Base-by-base conservation (phyloP, 306 rosid species). In the Malus domestica region DNA sequence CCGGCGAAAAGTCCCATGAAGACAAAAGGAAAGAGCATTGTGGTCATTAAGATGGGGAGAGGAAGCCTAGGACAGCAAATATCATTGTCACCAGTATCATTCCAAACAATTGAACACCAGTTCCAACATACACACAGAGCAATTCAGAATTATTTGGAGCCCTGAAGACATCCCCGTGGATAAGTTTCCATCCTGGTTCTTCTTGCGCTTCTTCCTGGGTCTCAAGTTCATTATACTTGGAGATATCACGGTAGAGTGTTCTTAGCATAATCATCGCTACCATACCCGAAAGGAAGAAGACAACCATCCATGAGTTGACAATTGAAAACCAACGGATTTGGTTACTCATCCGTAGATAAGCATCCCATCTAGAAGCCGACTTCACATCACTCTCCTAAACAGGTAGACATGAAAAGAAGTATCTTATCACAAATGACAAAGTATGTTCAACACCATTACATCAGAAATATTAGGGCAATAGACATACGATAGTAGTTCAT, bases 351-450 rank as follows among this genome's bases (percentile, higher is more conserved):
- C 92, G 82, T 76, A 92, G 90, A 90, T 94, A 90, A 70, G 98
- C 93, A 89, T 94, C 98, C 98, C 98, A 94, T 83, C 98, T 84
- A 74, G 97, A 94, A 68, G 98, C 98, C 98, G 97, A 94, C 90
- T 94, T 94, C 83, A 94, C 98, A 22, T 89, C 90, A 85, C 97
- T 95, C 81, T 84, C 92, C 98, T 95, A 83, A 70, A 83, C 79
- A 62, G 51, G 74, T 46, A 76, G 75, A 82, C 74, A 77, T 75
- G 68, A 73, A 68, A 44, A 58, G 49, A 69, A 65, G 8, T 7
- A 64, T 32, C n/a, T 2, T 45, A 44, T 58, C 25, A 32, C 23
- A 10, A 38, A 8, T 25, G 29, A 23, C 18, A 52, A 71, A n/a
- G 27, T 13, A 33, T 19, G 46, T 51, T 42, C 19, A 74, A 23